Evolutionary conservation across 2,329 filamentous ascomycete genomes (phyloP), one percentile per base, ranked within the genome.

Genomic region (Sporothrix brunneoviolacea): DNA sequence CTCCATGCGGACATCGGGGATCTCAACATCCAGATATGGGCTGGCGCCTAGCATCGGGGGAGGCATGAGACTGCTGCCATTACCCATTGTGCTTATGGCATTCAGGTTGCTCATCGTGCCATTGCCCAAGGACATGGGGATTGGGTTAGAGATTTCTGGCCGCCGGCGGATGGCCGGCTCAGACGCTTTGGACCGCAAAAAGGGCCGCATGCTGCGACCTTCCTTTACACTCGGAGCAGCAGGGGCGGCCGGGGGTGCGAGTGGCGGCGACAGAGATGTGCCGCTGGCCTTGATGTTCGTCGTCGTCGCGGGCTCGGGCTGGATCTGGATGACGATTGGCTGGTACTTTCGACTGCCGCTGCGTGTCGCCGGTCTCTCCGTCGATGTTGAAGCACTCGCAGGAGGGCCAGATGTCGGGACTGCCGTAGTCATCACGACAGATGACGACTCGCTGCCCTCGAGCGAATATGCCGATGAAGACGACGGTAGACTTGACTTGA

Each of bases 1-100:
- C 64, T 96, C 91, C 75, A 97, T 75, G 55, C 85, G 81, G 50
- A 87, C 76, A 44, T 79, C 78, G 1, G 91, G 91, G 51, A 96
- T 93, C 47, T 91, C 81, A 15, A 96, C 77, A 59, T 90, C 76
- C 18, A 96, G 70, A 7, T 84, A 65, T 2, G 69, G 66, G 9
- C 63, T 62, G 12, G 53, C 21, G 9, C 33, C 49, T 9, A 47
- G 24, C 35, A 22, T 10, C 10, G 43, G 33, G n/a, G 30, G 48
- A 16, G 41, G 28, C 49, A 43, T 45, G 38, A 33, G 15, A 15
- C n/a, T 16, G 10, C 28, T 41, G 28, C n/a, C 30, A 24, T 24
- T 22, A 13, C 8, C 12, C 4, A 18, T 19, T 22, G 32, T 16
- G 3, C 37, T 13, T 16, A 22, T 13, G 33, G 37, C 18, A 13